Base-by-base conservation (phyloP, 768 basidiomycete species). In the Tricholoma sp. region DNA sequence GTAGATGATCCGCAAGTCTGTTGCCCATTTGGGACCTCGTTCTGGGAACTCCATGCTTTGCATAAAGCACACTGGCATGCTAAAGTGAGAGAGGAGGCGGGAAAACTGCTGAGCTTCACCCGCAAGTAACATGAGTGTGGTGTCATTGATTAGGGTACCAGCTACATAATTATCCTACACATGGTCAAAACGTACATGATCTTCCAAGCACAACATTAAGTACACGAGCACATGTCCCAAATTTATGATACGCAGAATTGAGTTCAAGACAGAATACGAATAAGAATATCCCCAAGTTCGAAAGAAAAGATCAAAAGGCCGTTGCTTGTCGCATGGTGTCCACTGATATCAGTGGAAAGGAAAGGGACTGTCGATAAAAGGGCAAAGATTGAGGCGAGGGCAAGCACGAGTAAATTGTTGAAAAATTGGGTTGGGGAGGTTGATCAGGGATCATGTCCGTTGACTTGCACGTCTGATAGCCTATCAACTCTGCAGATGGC, bases 1-100 rank as follows among this genome's bases (percentile, higher is more conserved):
- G 75, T 96, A 45, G 90, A 96, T 64, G 95, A 98, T 72, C 94
- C 94, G 50, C 87, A 92, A 65, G 74, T 93, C 29, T 82, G 81
- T 64, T 83, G 86, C 69, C 82, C 92, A 34, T 92, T 96, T 66
- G 89, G 85, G 50, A 86, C 91, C 31, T 89, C 83, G 46, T 87
- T 93, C 64, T 98, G 86, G 82, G 97, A 99, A 74, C 72, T 95
- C 56, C 74, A 86, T 60, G 71, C 87, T 58, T 78, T 91, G 51
- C 75, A 76, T 60, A 69, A 72, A 62, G 75, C 74, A 31, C 85
- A 91, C 69, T 82, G 78, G 67, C 89, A 95, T 71, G 72, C 78
- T 64, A 72, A 75, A 53, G 87, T 97, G 7, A 76, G 89, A 60
- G 77, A 76, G 50, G 86, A 82, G 63, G 93, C 92, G 52, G 72